Evolutionary conservation across 106 monocot genomes (phyloP), one percentile per base, ranked within the genome.

Genomic region (Iris macrosiphon): DNA sequence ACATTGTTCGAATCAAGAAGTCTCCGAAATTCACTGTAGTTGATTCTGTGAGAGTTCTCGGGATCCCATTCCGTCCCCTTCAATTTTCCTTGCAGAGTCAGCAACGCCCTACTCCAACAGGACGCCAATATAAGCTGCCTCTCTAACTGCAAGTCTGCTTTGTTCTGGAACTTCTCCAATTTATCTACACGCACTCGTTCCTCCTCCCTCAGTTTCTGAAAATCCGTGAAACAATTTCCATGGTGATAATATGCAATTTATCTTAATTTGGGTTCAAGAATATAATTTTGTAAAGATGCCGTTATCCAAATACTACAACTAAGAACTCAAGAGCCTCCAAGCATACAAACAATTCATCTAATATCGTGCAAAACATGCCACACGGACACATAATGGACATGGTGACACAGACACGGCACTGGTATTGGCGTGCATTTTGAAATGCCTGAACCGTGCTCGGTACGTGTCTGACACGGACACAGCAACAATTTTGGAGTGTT

Each of bases 61-160:
- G 89, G 89, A 65, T 89, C 89, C 72, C 72, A 83, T 53, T 89
- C 89, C 22, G 89, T 83, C 67, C 89, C 89, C 43, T 80, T 89
- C 57, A 89, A 56, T 57, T 89, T 89, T n/a, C 89, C 89, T 76
- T 80, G 89, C 61, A 89, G 54, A 46, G 72, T 74, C 41, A 80
- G 62, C 59, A 89, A 72, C 14, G 53, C 31, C 47, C 77, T 71
- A 52, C 89, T 89, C 89, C 89, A 89, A 55, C 66, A 63, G 12
- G 89, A 80, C 61, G 83, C 83, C 76, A 84, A 46, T n/a, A 89
- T 61, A 40, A 84, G 83, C 43, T 84, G 83, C 55, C 89, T 79
- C 61, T 89, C 89, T 59, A 89, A 62, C 24, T 83, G 83, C 55
- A 89, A 4, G 39, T 84, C 61, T 23, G 80, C 72, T 58, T 89